phyloP scores from a whole-genome alignment of 441 rosid genomes.

The Pelargonium myrrhifolium region DNA sequence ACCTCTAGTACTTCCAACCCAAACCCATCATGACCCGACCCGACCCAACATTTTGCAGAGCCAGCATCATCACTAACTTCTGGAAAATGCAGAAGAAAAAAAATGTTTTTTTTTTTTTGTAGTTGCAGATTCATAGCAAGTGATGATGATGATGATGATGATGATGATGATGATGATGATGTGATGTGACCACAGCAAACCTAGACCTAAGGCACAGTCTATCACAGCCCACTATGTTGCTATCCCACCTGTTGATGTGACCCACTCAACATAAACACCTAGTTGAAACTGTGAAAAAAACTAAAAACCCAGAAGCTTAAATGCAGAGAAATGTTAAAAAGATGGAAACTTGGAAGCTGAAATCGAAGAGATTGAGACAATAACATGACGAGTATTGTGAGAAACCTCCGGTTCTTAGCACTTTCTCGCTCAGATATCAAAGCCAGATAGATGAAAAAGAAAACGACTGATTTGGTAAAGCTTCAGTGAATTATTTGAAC shows the following conservation, averaged over 20 bases:
- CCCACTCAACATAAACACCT: neutral
- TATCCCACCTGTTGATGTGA: constrained; percentile 1
- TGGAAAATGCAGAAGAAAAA: too few species aligned
- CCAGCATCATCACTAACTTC: too few species aligned
- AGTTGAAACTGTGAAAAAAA: neutral
- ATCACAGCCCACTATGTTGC: too few species aligned
- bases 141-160: too few species aligned
- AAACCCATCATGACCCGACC: neutral
- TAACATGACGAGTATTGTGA: neutral
- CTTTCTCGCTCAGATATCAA: too few species aligned
- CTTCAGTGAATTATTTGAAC: neutral
- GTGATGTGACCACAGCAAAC: constrained; percentile 2
- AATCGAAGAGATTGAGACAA: neutral
- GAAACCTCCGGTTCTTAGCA: neutral
- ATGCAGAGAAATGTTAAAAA: too few species aligned
- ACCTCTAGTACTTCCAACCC: neutral
- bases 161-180: too few species aligned
- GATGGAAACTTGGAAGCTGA: too few species aligned
- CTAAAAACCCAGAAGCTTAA: too few species aligned
- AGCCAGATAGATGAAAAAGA: too few species aligned
- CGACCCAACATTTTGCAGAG: neutral
- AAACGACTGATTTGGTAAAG: too few species aligned
- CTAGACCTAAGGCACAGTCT: neutral
- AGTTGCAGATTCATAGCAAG: neutral
- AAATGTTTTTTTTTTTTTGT: neutral